Conservation (phyloP, 164 flowering plant species). For the Nelumbo lutea region DNA sequence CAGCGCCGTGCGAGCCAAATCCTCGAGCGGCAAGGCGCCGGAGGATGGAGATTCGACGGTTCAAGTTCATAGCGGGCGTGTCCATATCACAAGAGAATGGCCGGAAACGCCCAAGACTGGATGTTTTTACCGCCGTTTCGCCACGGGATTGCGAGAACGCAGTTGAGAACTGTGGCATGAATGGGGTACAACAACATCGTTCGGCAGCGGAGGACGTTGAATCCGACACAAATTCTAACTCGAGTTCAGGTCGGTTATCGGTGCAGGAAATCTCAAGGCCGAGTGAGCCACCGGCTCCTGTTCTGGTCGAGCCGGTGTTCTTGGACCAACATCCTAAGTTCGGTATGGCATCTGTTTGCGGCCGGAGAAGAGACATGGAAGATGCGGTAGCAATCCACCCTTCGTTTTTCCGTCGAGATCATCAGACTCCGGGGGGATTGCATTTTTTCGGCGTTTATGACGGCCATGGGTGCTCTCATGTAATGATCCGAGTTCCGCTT, state of each 20-base stretch:
- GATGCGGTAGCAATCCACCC: conserved; percentile 60
- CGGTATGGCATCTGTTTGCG: conserved; percentile 59
- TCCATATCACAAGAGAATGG: conserved; percentile 19
- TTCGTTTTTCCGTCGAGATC: conserved; percentile 21
- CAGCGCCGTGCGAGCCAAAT: conserved; percentile 29
- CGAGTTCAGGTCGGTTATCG: neutral
- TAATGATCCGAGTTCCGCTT: conserved; percentile 15
- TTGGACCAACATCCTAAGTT: conserved; percentile 29
- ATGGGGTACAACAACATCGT: neutral
- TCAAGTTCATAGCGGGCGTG: conserved; percentile 29
- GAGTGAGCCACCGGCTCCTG: neutral
- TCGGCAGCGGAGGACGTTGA: neutral
- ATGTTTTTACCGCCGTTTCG: neutral
- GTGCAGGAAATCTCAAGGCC: neutral
- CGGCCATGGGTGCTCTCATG: conserved; percentile 97
- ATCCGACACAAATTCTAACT: neutral
- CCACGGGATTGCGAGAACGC: conserved; percentile 19
- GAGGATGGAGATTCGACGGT: conserved; percentile 35
- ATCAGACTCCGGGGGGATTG: conserved; percentile 6
- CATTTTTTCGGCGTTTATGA: conserved; percentile 83
- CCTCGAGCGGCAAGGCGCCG: conserved; percentile 30
- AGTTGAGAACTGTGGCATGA: conserved; percentile 5
- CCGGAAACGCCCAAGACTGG: conserved; percentile 21
- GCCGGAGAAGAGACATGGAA: conserved; percentile 75
- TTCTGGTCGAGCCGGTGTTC: neutral